A percentile compares a stretch with the other conserved stretches of the same genome.
Conservation (phyloP, 192 early-diverging fungal species). For the Backusella australiensis region DNA sequence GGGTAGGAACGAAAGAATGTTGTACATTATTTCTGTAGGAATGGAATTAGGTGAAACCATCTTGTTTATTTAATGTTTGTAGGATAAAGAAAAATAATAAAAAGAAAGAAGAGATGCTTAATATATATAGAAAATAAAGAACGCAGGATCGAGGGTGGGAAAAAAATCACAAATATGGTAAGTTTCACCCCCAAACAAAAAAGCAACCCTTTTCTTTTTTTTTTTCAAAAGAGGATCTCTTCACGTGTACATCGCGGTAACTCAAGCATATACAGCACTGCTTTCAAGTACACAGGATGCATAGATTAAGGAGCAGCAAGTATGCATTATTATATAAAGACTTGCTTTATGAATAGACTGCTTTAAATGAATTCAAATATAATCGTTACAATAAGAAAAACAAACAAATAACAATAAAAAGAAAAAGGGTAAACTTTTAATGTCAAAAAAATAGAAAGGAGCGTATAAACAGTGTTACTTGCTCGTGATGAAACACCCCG, state of each 20-base stretch:
- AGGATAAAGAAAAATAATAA: not conserved
- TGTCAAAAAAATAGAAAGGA: not conserved
- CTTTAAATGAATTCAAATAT: not conserved
- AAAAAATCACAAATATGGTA: constrained; percentile 7
- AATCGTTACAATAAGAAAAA: not conserved
- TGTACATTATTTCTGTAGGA: constrained; percentile 20
- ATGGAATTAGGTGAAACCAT: not conserved
- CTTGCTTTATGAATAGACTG: not conserved
- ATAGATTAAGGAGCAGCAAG: not conserved
- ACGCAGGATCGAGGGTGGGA: constrained; percentile 6
- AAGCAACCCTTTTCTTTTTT: not conserved
- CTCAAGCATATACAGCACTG: not conserved
- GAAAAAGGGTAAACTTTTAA: not conserved
- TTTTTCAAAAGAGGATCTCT: not conserved
- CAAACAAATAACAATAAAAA: not conserved
- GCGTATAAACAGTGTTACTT: not conserved
- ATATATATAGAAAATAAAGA: not conserved
- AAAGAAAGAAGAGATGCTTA: not conserved
- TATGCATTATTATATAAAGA: not conserved
- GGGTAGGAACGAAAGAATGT: constrained; percentile 19
- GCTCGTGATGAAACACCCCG: not conserved
- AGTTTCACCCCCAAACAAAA: not conserved
- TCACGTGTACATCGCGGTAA: not conserved
- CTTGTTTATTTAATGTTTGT: not conserved
- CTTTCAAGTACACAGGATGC: not conserved